Percentiles rank a stretch among this genome's conserved stretches.
These are phyloP conservation scores for Dictyostelium intermedium DNA, from an alignment of 78 protist species.

Conservation along the genomic window DNA sequence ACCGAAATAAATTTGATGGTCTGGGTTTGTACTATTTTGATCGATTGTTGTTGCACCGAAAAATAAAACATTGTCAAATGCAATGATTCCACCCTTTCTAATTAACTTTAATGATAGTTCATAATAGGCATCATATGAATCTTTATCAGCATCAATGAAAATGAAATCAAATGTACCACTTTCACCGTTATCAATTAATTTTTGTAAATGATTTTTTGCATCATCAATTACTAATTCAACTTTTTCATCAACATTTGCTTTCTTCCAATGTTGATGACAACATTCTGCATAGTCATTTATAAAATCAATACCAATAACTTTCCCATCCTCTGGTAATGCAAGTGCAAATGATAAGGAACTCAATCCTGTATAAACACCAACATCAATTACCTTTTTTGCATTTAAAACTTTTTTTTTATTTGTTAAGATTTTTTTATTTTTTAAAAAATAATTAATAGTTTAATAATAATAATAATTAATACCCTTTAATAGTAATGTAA, in stretches of 20 bases:
- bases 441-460: neutral
- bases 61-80: constrained; percentile 78
- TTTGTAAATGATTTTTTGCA: constrained; percentile 62
- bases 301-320: constrained; percentile 62
- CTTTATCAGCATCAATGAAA: constrained; percentile 88
- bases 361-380: constrained; percentile 87
- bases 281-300: constrained; percentile 46
- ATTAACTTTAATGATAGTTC: constrained; percentile 75
- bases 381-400: constrained; percentile 79
- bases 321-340: constrained; percentile 86
- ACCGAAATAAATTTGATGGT: neutral
- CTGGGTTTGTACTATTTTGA: neutral
- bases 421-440: too few relatives aligned
- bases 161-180: constrained; percentile 82
- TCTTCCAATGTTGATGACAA: constrained; percentile 41
- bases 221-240: constrained; percentile 68
- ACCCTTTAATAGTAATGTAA: neutral
- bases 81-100: constrained; percentile 83
- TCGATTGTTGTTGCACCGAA: constrained; percentile 31
- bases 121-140: constrained; percentile 70
- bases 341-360: constrained; percentile 73
- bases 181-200: constrained; percentile 39
- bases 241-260: constrained; percentile 78
- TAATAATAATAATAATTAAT: neutral
- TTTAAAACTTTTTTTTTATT: constrained; percentile 14